These are phyloP conservation scores for Linum usitatissimum DNA, from an alignment of 345 rosid genomes.

Conservation along the genomic window DNA sequence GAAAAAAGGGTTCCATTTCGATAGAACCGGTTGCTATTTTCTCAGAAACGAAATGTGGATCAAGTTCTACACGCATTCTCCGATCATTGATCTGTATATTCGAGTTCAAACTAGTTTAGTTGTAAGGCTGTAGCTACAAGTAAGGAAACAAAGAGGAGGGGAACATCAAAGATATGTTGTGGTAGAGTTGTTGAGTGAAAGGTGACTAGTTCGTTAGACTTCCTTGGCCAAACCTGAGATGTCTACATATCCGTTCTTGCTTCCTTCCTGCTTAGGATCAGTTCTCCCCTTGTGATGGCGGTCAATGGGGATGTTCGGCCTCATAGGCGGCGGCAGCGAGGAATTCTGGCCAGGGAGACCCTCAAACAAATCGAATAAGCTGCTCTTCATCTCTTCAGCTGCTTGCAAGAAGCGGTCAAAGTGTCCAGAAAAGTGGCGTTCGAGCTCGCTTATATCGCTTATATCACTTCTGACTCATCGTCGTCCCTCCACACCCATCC, in stretches of 20 bases:
- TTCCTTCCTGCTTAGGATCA: slow-evolving; percentile 12
- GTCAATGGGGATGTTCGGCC: slow-evolving; percentile 46
- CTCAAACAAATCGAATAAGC: slow-evolving; percentile 46
- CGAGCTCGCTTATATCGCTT: slow-evolving; percentile 53
- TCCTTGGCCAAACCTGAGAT: slow-evolving; percentile 54
- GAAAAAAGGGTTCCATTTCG: no score
- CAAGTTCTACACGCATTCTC: no score
- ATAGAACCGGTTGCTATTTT: no score
- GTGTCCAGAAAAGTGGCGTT: slow-evolving; percentile 47
- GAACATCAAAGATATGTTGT: no score
- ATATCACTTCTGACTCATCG: neutral
- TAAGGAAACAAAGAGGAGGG: no score
- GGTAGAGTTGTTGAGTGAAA: no score
- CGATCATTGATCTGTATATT: no score
- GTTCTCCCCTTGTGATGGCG: slow-evolving; percentile 27
- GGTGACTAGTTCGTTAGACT: slow-evolving; percentile 25
- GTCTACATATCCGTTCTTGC: slow-evolving; percentile 35
- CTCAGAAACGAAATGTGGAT: no score
- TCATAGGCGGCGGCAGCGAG: slow-evolving; percentile 23
- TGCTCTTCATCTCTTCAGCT: slow-evolving; percentile 59
- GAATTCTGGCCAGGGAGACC: slow-evolving; percentile 21
- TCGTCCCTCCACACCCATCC: slow-evolving; percentile 27
- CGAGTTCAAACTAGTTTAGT: no score
- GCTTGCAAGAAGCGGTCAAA: slow-evolving; percentile 51
- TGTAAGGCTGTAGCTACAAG: no score